phyloP scores from a whole-genome alignment of 495 filamentous ascomycete species.

The Chaetomidium leptoderma region DNA sequence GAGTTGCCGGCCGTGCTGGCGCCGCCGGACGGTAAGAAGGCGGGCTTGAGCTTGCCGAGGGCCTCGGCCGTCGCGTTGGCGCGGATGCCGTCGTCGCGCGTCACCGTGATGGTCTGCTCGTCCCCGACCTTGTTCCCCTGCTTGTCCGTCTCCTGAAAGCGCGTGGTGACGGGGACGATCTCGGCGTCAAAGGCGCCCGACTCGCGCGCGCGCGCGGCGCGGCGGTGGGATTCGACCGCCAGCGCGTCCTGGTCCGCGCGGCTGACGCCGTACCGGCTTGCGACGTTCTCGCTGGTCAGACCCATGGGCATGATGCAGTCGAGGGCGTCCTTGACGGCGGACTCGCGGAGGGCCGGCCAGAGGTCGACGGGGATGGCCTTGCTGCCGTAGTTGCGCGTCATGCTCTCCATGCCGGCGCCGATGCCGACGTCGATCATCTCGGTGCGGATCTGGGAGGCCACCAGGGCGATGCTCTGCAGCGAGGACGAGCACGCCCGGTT shows the following conservation, averaged over 20 bases:
- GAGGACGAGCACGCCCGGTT: conserved; percentile 83
- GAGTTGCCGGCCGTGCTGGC: conserved; percentile 83
- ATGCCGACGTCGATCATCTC: conserved; percentile 75
- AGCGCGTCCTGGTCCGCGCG: conserved; percentile 79
- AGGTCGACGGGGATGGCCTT: conserved; percentile 75
- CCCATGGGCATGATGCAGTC: conserved; percentile 97
- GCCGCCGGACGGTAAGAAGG: conserved; percentile 67
- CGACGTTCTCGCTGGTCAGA: conserved; percentile 87
- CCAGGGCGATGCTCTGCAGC: conserved; percentile 65
- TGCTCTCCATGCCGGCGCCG: conserved; percentile 87
- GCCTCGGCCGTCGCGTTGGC: conserved; percentile 60
- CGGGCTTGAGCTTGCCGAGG: conserved; percentile 76
- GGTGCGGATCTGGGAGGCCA: conserved; percentile 66
- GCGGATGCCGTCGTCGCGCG: conserved; percentile 78
- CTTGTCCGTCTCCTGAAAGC: conserved; percentile 60
- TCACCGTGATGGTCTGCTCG: conserved; percentile 50
- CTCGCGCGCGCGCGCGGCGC: conserved; percentile 63
- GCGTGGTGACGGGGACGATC: conserved; percentile 69
- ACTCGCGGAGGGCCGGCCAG: conserved; percentile 69
- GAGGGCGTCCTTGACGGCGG: conserved; percentile 59
- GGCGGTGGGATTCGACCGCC: conserved; percentile 65
- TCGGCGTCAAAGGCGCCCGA: conserved; percentile 69
- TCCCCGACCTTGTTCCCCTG: conserved; percentile 53
- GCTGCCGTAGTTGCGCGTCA: conserved; percentile 83
- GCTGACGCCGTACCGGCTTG: conserved; percentile 66